phyloP scores from a whole-genome alignment of 169 alveolate genomes.

The Plasmodium chabaudi region DNA sequence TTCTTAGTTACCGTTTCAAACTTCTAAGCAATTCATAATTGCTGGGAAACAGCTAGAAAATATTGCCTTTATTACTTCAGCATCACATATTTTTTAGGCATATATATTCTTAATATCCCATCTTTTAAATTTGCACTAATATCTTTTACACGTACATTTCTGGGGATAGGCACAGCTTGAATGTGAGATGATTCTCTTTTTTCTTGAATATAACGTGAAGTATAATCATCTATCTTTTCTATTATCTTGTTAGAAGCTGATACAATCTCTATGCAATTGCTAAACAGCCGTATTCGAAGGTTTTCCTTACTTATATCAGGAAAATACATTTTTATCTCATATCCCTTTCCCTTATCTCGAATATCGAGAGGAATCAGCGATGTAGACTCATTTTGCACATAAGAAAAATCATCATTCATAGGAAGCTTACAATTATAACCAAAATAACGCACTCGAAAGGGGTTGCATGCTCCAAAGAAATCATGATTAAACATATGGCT shows the following conservation, averaged over 20 bases:
- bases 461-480: neutral
- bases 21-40: too few relatives aligned
- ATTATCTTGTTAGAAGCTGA: slow-evolving; percentile 20
- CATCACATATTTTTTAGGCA: slow-evolving; percentile 26
- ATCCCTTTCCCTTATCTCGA: slow-evolving; percentile 34
- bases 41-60: too few relatives aligned
- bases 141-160: slow-evolving; percentile 41
- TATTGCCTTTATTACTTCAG: slow-evolving; percentile 28
- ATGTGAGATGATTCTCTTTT: slow-evolving; percentile 19
- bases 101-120: slow-evolving; percentile 63
- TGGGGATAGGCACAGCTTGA: slow-evolving; percentile 38
- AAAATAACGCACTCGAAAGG: too few relatives aligned
- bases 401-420: too few relatives aligned
- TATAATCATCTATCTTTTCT: slow-evolving; percentile 50
- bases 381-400: neutral
- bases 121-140: slow-evolving; percentile 65
- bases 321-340: slow-evolving; percentile 51
- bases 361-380: slow-evolving; percentile 25
- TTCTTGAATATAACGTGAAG: slow-evolving; percentile 41
- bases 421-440: too few relatives aligned
- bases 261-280: slow-evolving; percentile 30
- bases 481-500: slow-evolving; percentile 28
- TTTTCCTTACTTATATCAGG: slow-evolving; percentile 68
- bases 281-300: slow-evolving; percentile 25
- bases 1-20: too few relatives aligned